These are phyloP conservation scores for Rhodotorula taiwanensis DNA, from an alignment of 768 basidiomycete species.

Conservation along the genomic window DNA sequence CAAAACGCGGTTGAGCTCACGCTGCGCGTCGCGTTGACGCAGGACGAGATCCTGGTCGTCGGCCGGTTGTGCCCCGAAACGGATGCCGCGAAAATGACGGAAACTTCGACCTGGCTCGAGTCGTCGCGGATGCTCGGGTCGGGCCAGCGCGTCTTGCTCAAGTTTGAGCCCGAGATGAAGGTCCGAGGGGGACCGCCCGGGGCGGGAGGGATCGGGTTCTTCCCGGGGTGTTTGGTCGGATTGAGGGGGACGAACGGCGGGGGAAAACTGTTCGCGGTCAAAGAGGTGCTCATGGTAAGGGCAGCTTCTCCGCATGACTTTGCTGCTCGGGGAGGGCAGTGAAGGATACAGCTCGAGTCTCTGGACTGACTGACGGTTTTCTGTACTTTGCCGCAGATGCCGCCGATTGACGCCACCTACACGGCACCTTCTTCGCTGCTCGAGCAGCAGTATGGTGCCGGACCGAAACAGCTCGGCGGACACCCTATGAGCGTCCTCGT, in stretches of 20 bases:
- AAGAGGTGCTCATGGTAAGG: conserved; percentile 73
- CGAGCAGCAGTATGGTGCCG: conserved; percentile 45
- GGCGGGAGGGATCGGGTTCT: conserved; percentile 63
- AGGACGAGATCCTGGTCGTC: conserved; percentile 59
- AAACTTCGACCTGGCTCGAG: conserved; percentile 69
- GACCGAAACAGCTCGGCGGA: conserved; percentile 49
- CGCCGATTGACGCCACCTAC: conserved; percentile 51
- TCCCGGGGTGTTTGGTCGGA: conserved; percentile 81
- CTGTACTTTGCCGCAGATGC: conserved; percentile 55
- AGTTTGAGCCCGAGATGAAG: conserved; percentile 60
- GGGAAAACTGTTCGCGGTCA: conserved; percentile 74
- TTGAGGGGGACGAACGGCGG: conserved; percentile 85
- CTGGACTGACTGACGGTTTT: background rate
- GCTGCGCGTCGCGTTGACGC: no score
- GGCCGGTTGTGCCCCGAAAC: conserved; percentile 68
- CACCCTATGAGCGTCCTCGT: conserved; percentile 60
- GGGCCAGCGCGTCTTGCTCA: conserved; percentile 57
- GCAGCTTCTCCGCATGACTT: no score
- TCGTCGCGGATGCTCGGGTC: conserved; percentile 71
- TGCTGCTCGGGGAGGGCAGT: no score
- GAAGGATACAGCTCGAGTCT: no score
- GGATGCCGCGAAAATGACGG: conserved; percentile 55
- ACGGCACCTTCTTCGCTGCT: conserved; percentile 47
- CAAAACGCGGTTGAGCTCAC: background rate
- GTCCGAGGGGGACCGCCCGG: conserved; percentile 62